A percentile compares a stretch with the other conserved stretches of the same genome.
These are phyloP conservation scores for Cytospora leucostoma DNA, from an alignment of 2,329 filamentous ascomycete genomes.

Conservation along the genomic window DNA sequence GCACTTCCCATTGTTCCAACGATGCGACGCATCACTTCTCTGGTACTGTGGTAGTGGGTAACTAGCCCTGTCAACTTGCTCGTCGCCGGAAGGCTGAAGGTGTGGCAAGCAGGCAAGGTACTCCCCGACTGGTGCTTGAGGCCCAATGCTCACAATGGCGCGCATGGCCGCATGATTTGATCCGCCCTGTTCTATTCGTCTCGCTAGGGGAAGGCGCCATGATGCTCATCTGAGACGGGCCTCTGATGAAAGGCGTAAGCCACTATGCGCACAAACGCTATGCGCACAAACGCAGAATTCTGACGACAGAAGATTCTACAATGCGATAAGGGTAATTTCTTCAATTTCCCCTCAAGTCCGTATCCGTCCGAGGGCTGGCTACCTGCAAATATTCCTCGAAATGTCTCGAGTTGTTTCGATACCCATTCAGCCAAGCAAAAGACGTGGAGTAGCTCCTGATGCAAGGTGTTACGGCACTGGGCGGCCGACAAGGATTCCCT, in stretches of 20 bases:
- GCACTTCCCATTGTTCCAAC: not conserved
- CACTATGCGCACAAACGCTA: slow-evolving; percentile 7
- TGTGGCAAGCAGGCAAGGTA: slow-evolving; percentile 18
- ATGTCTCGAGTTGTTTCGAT: not conserved
- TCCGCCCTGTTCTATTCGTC: slow-evolving; percentile 13
- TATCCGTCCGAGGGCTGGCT: not conserved
- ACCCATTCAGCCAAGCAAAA: not conserved
- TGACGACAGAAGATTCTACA: not conserved
- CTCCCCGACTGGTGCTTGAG: slow-evolving; percentile 11
- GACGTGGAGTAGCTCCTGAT: not conserved
- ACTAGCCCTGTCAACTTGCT: not conserved
- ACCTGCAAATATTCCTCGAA: not conserved
- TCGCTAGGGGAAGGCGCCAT: slow-evolving; percentile 14
- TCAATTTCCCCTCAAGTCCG: not conserved
- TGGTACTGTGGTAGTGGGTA: not conserved
- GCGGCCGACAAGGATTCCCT: not conserved
- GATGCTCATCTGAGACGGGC: slow-evolving; percentile 16
- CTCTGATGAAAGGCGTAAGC: slow-evolving; percentile 8
- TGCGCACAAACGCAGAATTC: slow-evolving; percentile 3
- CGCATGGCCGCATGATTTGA: not conserved
- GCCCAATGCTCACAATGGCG: slow-evolving; percentile 17
- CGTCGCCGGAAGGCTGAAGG: slow-evolving; percentile 17
- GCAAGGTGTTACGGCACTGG: slow-evolving; percentile 15
- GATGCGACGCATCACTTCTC: not conserved
- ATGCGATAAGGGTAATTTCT: not conserved